phyloP scores from a whole-genome alignment of 441 rosid genomes.

The Macaranga tanarius region DNA sequence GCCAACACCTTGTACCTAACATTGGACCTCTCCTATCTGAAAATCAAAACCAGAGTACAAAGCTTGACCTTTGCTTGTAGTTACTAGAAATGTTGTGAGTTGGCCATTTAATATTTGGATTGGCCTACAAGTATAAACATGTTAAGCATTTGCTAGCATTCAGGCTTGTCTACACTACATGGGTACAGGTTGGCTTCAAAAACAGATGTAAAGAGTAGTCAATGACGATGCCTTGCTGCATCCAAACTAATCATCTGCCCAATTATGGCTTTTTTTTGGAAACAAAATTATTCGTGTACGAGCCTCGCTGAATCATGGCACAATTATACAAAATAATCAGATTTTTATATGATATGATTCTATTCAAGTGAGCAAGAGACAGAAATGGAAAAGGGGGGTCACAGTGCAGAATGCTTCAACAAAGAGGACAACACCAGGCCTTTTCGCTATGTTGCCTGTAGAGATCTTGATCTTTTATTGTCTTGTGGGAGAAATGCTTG shows the following conservation, averaged over 20 bases:
- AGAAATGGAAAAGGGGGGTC: not conserved
- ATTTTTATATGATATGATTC: not conserved
- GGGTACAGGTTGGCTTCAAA: not conserved
- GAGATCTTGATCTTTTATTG: conserved; percentile 14
- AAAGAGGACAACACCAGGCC: not conserved
- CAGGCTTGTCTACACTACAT: too few species aligned
- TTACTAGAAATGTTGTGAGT: too few species aligned
- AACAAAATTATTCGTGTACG: not conserved
- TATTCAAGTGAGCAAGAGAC: not conserved
- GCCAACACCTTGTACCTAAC: not conserved
- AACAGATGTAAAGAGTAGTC: not conserved
- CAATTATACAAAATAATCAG: conserved; percentile 1
- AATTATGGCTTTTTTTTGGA: not conserved
- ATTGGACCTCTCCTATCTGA: not conserved
- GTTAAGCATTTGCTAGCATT: too few species aligned
- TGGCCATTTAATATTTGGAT: too few species aligned
- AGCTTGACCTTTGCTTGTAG: not conserved
- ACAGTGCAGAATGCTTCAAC: not conserved
- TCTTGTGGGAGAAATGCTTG: not conserved
- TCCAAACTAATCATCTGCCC: not conserved
- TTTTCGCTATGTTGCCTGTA: not conserved
- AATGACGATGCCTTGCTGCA: not conserved
- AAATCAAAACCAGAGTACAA: not conserved
- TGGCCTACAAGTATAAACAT: too few species aligned
- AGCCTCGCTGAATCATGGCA: not conserved